Percentiles rank a stretch among this genome's conserved stretches.
phyloP scores from a whole-genome alignment of 306 rosid species.

The Quercus gilva region DNA sequence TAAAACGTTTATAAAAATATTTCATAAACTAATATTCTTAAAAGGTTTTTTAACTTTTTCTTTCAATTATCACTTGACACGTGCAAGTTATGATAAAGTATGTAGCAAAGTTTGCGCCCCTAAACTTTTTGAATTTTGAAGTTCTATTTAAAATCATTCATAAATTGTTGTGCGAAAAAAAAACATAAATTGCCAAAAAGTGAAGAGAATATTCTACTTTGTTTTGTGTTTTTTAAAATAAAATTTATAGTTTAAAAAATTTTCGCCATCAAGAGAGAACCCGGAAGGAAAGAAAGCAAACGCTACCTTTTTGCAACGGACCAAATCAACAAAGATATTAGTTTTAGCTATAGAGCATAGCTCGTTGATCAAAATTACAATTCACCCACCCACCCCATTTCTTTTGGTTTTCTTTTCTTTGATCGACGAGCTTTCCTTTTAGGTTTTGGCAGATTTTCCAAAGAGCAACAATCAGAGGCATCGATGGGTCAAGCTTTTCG shows the following conservation, averaged over 20 bases:
- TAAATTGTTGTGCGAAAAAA: background rate
- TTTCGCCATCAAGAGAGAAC: background rate
- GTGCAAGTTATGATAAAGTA: too few species aligned
- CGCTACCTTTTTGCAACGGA: conserved; percentile 8
- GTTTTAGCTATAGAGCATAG: too few species aligned
- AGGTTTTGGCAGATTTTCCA: background rate
- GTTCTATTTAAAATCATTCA: too few species aligned
- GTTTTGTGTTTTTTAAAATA: background rate
- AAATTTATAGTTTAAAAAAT: background rate
- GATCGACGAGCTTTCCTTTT: background rate
- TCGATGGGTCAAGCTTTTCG: conserved; percentile 64
- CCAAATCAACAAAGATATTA: background rate
- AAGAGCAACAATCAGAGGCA: background rate
- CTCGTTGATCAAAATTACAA: background rate
- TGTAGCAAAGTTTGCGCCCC: too few species aligned
- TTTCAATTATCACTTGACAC: too few species aligned
- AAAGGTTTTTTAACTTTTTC: too few species aligned
- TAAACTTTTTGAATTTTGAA: too few species aligned
- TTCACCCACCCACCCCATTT: too few species aligned
- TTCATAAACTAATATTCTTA: too few species aligned
- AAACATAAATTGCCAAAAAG: background rate
- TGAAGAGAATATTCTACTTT: background rate
- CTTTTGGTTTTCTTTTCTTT: too few species aligned
- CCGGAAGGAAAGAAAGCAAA: background rate
- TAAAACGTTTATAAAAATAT: too few species aligned